A percentile compares a stretch with the other conserved stretches of the same genome.
phyloP scores from a whole-genome alignment of 495 filamentous ascomycete genomes.

The Hypoxylon lenormandii region DNA sequence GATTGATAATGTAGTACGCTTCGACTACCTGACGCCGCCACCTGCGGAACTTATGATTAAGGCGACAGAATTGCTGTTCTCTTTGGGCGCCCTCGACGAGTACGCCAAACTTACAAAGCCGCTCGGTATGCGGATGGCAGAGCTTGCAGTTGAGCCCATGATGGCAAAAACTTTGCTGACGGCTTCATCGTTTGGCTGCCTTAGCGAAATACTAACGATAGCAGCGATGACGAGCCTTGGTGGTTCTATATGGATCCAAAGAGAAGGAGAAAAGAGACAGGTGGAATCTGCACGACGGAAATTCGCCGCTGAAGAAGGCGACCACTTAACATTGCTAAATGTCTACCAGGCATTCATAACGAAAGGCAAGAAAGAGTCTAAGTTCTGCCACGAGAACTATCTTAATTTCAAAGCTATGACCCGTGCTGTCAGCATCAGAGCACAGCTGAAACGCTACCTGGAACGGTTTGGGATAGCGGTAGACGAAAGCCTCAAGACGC shows the following conservation, averaged over 20 bases:
- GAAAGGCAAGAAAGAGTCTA: conserved; percentile 82
- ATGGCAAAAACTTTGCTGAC: conserved; percentile 89
- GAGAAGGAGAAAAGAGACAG: conserved; percentile 77
- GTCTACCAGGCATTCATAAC: conserved; percentile 91
- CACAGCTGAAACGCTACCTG: conserved; percentile 85
- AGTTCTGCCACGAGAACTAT: conserved; percentile 87
- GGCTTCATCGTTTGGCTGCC: conserved; percentile 78
- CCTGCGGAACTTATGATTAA: conserved; percentile 88
- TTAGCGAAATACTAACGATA: conserved; percentile 88
- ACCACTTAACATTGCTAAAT: conserved; percentile 94
- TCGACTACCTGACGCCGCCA: conserved; percentile 88
- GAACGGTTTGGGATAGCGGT: conserved; percentile 83
- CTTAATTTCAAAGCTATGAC: conserved; percentile 86
- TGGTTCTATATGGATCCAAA: conserved; percentile 82
- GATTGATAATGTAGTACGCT: conserved; percentile 93
- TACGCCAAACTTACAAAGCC: conserved; percentile 93
- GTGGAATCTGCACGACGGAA: conserved; percentile 79
- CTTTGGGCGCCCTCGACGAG: conserved; percentile 87
- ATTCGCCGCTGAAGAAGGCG: conserved; percentile 93
- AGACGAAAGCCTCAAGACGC: conserved; percentile 65
- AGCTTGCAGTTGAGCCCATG: conserved; percentile 95
- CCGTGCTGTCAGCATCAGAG: conserved; percentile 85
- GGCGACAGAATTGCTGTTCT: conserved; percentile 88
- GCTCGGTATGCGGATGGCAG: conserved; percentile 89
- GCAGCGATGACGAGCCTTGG: conserved; percentile 94